These are phyloP conservation scores for Candida gorgasii DNA, from an alignment of 805 yeast species.

Conservation along the genomic window DNA sequence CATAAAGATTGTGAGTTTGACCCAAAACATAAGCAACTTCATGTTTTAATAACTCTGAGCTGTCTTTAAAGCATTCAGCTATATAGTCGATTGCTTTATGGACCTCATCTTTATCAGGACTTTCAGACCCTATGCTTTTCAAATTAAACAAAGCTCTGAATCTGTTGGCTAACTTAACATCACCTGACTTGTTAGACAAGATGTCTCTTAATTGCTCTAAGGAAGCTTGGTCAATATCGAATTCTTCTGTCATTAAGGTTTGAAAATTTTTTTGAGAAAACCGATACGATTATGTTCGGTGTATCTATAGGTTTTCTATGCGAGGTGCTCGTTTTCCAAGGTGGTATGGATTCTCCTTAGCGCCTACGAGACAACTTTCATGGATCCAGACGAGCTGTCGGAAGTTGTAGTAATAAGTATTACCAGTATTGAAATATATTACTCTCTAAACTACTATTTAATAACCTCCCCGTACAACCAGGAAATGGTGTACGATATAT, in stretches of 20 bases:
- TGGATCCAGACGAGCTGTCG: too few species aligned
- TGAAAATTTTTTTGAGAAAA: conserved; percentile 9
- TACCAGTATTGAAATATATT: too few species aligned
- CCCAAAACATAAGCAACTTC: conserved; percentile 98
- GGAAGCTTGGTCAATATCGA: conserved; percentile 41
- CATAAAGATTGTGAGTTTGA: conserved; percentile 81
- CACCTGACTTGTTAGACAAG: conserved; percentile 63
- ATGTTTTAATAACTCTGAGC: conserved; percentile 89
- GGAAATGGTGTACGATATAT: too few species aligned
- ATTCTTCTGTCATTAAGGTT: conserved; percentile 18
- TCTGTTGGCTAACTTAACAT: conserved; percentile 76
- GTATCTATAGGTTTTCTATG: too few species aligned
- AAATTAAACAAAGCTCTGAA: conserved; percentile 93
- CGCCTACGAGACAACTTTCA: too few species aligned
- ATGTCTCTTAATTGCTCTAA: conserved; percentile 74
- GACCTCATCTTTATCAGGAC: conserved; percentile 54
- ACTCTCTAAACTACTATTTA: too few species aligned
- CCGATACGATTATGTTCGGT: conserved; percentile 2
- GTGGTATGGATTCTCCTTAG: too few species aligned
- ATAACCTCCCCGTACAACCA: too few species aligned
- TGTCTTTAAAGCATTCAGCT: conserved; percentile 77
- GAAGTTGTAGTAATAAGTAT: too few species aligned
- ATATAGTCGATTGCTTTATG: conserved; percentile 75
- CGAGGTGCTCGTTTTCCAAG: too few species aligned
- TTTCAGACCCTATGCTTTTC: conserved; percentile 82